phyloP scores from a whole-genome alignment of 257 asterid genomes.

The Anisodus acutangulus region DNA sequence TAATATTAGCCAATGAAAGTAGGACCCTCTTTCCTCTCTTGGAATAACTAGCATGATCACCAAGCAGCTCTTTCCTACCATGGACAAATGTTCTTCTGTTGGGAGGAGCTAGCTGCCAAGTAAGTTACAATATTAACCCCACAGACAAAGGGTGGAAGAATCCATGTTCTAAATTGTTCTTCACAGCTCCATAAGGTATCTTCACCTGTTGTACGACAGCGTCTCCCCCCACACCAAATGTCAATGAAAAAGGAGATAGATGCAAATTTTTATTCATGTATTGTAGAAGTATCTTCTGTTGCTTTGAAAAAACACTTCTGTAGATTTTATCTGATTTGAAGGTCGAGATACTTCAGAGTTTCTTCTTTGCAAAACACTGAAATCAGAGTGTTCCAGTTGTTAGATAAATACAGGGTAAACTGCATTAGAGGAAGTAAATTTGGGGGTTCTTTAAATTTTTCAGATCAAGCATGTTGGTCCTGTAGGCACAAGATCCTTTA shows the following conservation, averaged over 20 bases:
- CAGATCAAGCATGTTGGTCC: not conserved
- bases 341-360: not conserved
- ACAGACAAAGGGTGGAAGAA: not conserved
- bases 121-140: not conserved
- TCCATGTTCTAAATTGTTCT: not conserved
- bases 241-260: not conserved
- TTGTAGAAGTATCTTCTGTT: not conserved
- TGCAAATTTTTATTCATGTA: not conserved
- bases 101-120: not conserved
- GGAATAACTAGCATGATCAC: constrained; percentile 3
- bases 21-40: constrained; percentile 14
- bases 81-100: not conserved
- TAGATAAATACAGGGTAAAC: not conserved
- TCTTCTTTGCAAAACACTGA: not conserved
- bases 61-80: not conserved
- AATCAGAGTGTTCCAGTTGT: not conserved
- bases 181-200: not conserved
- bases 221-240: not conserved
- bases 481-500: not conserved
- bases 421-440: not conserved
- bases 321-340: not conserved
- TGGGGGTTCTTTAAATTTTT: not conserved
- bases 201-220: not conserved
- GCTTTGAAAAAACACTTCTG: not conserved
- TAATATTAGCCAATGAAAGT: constrained; percentile 8